A percentile compares a stretch with the other conserved stretches of the same genome.
phyloP scores from a whole-genome alignment of 306 rosid species.

The Erythrophleum fordii region DNA sequence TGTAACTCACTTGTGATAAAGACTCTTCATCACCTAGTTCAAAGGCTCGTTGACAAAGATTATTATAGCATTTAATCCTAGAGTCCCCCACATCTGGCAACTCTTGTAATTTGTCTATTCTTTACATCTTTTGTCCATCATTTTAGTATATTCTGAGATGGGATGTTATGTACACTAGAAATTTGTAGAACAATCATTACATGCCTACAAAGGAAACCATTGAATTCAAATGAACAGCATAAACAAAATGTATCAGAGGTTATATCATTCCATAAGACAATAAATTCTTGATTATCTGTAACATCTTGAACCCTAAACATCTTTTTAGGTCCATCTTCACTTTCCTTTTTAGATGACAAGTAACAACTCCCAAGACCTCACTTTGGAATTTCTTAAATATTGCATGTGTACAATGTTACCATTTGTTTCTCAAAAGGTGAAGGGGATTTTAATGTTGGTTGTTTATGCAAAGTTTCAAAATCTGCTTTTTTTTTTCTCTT shows the following conservation, averaged over 20 bases:
- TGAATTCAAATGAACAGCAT: conserved; percentile 65
- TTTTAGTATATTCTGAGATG: conserved; percentile 69
- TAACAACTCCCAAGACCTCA: conserved; percentile 80
- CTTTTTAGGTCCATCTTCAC: conserved; percentile 54
- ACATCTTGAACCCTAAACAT: conserved; percentile 68
- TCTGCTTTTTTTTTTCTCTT: conserved; percentile 84
- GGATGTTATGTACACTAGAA: conserved; percentile 63
- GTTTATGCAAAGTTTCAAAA: conserved; percentile 69
- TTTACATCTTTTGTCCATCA: conserved; percentile 84
- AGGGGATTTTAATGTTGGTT: conserved; percentile 64
- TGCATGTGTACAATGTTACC: conserved; percentile 61
- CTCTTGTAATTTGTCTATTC: conserved; percentile 53
- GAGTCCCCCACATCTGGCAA: conserved; percentile 43
- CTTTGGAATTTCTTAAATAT: conserved; percentile 75
- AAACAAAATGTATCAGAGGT: conserved; percentile 62
- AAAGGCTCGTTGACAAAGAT: conserved; percentile 62
- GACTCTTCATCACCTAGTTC: conserved; percentile 69
- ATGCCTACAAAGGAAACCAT: conserved; percentile 85
- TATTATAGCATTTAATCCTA: conserved; percentile 58
- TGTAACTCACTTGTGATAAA: conserved; percentile 63
- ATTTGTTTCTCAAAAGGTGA: conserved; percentile 82
- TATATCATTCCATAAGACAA: conserved; percentile 60
- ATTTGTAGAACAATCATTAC: conserved; percentile 81
- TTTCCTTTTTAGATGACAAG: conserved; percentile 75
- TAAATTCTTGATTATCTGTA: conserved; percentile 60